Base-by-base conservation (phyloP, 2,329 filamentous ascomycete species). In the Alternaria postmessia region DNA sequence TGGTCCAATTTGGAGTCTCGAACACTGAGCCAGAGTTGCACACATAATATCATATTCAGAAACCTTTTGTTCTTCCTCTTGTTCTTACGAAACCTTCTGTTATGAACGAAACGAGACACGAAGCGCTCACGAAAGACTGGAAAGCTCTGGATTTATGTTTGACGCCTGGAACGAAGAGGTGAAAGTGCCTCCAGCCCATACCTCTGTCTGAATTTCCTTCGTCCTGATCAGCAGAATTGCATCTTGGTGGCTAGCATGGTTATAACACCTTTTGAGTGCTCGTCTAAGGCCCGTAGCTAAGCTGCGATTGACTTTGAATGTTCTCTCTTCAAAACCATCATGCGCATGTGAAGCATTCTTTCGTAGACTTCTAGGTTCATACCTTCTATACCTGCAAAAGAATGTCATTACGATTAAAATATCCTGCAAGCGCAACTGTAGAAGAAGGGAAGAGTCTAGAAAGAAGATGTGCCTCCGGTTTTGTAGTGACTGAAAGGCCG, bases 41-140 rank as follows among this genome's bases (percentile, higher is more conserved):
- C 1, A 5, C 0, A 32, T 9, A 9, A 4, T 0, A 6, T 4
- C 11, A 0, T 32, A 1, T 1, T 2, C 6, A 32, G 8, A 0
- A 4, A 32, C 1, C 8, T 9, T 9, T 0, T 4, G 30, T 4
- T 32, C 11, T 12, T 7, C 0, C 6, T 24, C 24, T 24, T 2
- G 6, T 24, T 24, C 1, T 24, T 7, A 1, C 7, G 1, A 24
- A 24, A 24, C 1, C 24, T 24, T 7, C 1, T 24, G 5, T 24
- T 24, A 24, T 24, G 24, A 7, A 0, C 24, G 6, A 24, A 2
- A 24, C 6, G 1, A 24, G 6, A 24, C 6, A 24, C 1, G 0
- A 7, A 24, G 24, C 24, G 24, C 1, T 7, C 1, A 24, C 1
- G 6, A 2, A 24, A 7, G 0, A 24, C 24, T 0, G 0, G 1